Percentiles rank a stretch among this genome's conserved stretches.
Evolutionary conservation across 768 basidiomycete species (phyloP).

Genomic region (Dictyophora rubrovolvata): DNA sequence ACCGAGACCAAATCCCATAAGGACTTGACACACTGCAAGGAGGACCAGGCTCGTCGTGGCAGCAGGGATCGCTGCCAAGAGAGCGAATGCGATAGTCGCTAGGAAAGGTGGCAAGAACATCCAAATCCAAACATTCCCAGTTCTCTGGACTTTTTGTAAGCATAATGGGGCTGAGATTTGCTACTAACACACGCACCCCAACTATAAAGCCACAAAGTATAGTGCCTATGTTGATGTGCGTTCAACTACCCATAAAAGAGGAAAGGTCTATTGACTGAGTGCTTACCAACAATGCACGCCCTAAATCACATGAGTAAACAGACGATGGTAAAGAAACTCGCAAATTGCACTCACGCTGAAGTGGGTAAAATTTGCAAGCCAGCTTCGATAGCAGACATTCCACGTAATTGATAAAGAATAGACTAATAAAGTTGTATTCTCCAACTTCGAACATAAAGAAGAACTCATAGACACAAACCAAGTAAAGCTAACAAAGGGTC

Average conservation of each 20-base stretch:
- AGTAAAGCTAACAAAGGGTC: conserved; percentile 2
- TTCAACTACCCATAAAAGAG: no score
- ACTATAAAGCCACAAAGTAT: no score
- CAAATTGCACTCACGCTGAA: conserved; percentile 21
- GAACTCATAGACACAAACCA: background rate
- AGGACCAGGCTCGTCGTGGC: conserved; percentile 17
- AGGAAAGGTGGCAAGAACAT: conserved; percentile 22
- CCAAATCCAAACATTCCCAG: conserved; percentile 25
- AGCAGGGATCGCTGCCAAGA: conserved; percentile 24
- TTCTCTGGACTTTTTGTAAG: conserved; percentile 1
- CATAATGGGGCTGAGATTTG: no score
- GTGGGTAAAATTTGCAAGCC: conserved; percentile 32
- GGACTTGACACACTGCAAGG: conserved; percentile 28
- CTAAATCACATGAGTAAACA: no score
- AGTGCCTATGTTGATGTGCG: no score
- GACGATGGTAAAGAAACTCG: background rate
- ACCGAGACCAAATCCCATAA: conserved; percentile 31
- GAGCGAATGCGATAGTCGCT: conserved; percentile 24
- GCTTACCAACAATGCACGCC: no score
- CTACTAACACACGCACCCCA: no score
- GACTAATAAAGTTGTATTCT: conserved; percentile 10
- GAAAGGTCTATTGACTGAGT: no score
- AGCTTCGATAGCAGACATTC: conserved; percentile 25
- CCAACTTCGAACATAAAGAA: background rate
- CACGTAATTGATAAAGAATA: conserved; percentile 23